phyloP scores from a whole-genome alignment of 1,284 basidiomycete genomes.

The Ceratobasidium sp. region DNA sequence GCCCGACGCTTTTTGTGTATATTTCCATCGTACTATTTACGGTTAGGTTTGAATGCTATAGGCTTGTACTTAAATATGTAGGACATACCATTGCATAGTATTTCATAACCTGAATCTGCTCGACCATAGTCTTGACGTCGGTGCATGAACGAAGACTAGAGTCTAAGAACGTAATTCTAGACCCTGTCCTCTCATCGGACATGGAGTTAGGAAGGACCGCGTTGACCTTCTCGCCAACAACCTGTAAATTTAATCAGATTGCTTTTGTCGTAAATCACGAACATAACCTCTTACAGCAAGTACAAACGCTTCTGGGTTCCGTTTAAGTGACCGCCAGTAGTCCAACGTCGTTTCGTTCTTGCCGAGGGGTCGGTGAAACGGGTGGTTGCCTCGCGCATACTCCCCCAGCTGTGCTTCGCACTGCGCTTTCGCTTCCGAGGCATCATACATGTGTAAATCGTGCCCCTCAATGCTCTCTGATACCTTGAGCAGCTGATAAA shows the following conservation, averaged over 20 bases:
- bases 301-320: neutral
- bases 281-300: slow-evolving; percentile 1
- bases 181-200: slow-evolving; percentile 4
- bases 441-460: neutral
- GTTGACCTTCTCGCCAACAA: neutral
- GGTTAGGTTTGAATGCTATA: too few relatives aligned
- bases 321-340: slow-evolving; percentile 3
- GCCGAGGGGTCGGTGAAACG: neutral
- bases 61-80: too few relatives aligned
- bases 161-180: neutral
- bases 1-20: too few relatives aligned
- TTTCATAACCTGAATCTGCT: slow-evolving; percentile 8
- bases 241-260: neutral
- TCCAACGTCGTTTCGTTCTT: neutral
- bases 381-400: neutral
- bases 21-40: too few relatives aligned
- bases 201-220: neutral
- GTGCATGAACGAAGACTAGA: slow-evolving; percentile 3
- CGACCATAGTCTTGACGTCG: slow-evolving; percentile 1
- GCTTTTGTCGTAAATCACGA: too few relatives aligned
- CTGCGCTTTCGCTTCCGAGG: slow-evolving; percentile 3
- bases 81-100: too few relatives aligned
- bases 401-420: neutral
- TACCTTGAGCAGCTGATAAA: neutral
- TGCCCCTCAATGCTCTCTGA: neutral